These are phyloP conservation scores for Ustilago loliicola DNA, from an alignment of 1,284 basidiomycete species.

Conservation along the genomic window DNA sequence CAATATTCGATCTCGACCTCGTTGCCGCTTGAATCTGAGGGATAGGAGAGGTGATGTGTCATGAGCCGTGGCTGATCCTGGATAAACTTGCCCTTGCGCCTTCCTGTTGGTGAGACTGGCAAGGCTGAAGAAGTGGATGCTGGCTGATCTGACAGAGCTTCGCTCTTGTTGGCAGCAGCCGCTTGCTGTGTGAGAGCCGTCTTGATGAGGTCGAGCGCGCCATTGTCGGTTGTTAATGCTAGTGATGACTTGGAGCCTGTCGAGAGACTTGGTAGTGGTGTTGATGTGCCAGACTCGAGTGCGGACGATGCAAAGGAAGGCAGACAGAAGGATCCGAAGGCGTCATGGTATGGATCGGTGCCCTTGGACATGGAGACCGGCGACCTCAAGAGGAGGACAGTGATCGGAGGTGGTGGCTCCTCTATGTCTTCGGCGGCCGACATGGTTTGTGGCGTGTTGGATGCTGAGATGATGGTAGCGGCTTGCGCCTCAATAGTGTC, in stretches of 20 bases:
- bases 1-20: conserved; percentile 58
- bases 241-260: conserved; percentile 21
- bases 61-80: conserved; percentile 60
- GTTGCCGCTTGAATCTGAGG: conserved; percentile 32
- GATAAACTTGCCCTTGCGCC: conserved; percentile 59
- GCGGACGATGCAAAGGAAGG: conserved; percentile 66
- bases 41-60: conserved; percentile 64
- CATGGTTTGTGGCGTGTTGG: conserved; percentile 13
- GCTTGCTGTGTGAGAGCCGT: conserved; percentile 31
- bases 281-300: conserved; percentile 63
- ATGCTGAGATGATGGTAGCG: neutral
- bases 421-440: conserved; percentile 42
- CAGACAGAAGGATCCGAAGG: conserved; percentile 67
- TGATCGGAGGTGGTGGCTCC: conserved; percentile 48
- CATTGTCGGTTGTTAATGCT: conserved; percentile 23
- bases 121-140: conserved; percentile 19
- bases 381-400: conserved; percentile 63
- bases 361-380: conserved; percentile 64
- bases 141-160: conserved; percentile 2
- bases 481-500: neutral
- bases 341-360: conserved; percentile 69
- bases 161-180: conserved; percentile 17
- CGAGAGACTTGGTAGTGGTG: conserved; percentile 52
- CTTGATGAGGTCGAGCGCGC: conserved; percentile 43
- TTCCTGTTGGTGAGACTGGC: conserved; percentile 38